Evolutionary conservation across 345 rosid species (phyloP).

Genomic region (Schrenkiella parvula): DNA sequence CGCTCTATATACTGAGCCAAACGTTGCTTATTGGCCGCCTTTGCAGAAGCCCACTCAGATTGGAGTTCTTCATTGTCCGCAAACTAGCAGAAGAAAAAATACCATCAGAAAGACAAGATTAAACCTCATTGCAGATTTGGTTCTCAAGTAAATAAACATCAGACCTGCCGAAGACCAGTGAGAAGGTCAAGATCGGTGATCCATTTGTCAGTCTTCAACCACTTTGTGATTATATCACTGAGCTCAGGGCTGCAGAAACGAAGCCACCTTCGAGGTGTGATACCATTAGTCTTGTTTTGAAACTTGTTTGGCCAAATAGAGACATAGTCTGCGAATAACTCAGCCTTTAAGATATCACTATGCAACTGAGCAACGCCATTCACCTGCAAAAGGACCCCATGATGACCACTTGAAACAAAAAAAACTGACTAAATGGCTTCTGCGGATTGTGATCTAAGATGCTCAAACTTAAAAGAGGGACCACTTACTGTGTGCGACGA

Average conservation of each 20-base stretch:
- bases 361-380: constrained; percentile 98
- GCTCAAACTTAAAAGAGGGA: neutral
- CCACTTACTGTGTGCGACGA: constrained; percentile 75
- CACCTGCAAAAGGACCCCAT: constrained; percentile 50
- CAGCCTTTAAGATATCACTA: constrained; percentile 85
- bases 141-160: constrained; percentile 12
- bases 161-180: constrained; percentile 74
- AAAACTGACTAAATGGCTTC: neutral
- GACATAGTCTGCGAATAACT: constrained; percentile 88
- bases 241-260: constrained; percentile 96
- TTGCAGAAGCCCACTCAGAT: constrained; percentile 89
- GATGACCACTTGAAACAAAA: constrained; percentile 15
- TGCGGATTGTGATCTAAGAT: neutral
- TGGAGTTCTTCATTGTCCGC: constrained; percentile 73
- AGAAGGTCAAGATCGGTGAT: constrained; percentile 82
- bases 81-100: constrained; percentile 50
- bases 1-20: constrained; percentile 64
- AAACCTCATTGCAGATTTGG: constrained; percentile 3
- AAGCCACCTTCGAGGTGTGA: constrained; percentile 98
- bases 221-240: constrained; percentile 81
- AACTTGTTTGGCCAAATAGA: constrained; percentile 90
- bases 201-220: constrained; percentile 92
- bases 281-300: constrained; percentile 95
- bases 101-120: constrained; percentile 15
- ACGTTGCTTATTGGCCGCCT: constrained; percentile 81